Percentiles rank a stretch among this genome's conserved stretches.
phyloP scores from a whole-genome alignment of 768 basidiomycete species.

The Leucosporidium scottii region DNA sequence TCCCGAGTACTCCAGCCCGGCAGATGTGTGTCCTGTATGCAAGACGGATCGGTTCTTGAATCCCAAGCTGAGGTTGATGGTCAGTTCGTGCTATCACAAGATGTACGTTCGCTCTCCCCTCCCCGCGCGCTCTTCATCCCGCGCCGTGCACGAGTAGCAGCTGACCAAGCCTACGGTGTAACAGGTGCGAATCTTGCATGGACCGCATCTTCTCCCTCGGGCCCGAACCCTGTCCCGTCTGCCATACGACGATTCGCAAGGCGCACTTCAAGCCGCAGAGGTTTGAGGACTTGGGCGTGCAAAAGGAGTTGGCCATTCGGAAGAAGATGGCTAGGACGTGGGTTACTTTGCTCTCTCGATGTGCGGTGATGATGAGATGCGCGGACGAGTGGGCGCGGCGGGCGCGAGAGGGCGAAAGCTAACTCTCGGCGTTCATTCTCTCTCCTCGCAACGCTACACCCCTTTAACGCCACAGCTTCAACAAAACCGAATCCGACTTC shows the following conservation, averaged over 20 bases:
- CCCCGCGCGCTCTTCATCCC: not conserved
- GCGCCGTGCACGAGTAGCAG: not conserved
- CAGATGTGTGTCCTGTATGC: conserved; percentile 95
- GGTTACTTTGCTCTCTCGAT: conserved; percentile 33
- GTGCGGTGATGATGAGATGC: not conserved
- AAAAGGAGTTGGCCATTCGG: conserved; percentile 87
- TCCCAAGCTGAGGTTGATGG: conserved; percentile 83
- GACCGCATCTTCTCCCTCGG: conserved; percentile 92
- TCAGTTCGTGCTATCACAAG: conserved; percentile 94
- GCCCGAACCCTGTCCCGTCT: conserved; percentile 92
- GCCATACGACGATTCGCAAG: conserved; percentile 77
- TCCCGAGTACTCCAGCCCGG: conserved; percentile 37
- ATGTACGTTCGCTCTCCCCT: conserved; percentile 53
- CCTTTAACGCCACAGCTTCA: conserved; percentile 58
- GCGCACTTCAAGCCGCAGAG: conserved; percentile 92
- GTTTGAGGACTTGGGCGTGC: conserved; percentile 83
- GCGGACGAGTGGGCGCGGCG: not conserved
- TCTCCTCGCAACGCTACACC: too few species aligned
- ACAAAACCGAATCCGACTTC: conserved; percentile 89
- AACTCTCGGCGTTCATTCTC: not conserved
- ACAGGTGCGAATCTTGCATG: conserved; percentile 96
- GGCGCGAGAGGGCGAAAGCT: conserved; percentile 1
- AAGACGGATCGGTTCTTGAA: conserved; percentile 87
- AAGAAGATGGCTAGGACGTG: conserved; percentile 84
- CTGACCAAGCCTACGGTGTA: not conserved